A percentile compares a stretch with the other conserved stretches of the same genome.
Conservation (phyloP, 1,284 basidiomycete genomes). For the Marasmius fiardii region DNA sequence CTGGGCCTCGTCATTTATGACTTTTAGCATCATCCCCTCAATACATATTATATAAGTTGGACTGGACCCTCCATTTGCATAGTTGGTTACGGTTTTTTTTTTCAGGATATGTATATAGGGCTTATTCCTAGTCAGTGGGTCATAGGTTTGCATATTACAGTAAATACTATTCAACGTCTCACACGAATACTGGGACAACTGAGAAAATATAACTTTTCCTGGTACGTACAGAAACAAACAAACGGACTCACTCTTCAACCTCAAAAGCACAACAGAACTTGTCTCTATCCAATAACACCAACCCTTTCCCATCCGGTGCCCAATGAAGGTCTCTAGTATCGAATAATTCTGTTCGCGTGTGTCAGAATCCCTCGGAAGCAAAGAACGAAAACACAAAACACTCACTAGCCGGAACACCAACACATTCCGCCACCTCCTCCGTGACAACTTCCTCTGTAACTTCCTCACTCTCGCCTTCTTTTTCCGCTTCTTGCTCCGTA, state of each 20-base stretch:
- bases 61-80: too few relatives aligned
- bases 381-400: constrained; percentile 12
- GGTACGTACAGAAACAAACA: too few relatives aligned
- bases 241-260: constrained; percentile 56
- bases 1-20: background rate
- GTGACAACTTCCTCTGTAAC: too few relatives aligned
- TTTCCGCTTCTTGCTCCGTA: too few relatives aligned
- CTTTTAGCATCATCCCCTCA: too few relatives aligned
- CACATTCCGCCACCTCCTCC: constrained; percentile 78
- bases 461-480: too few relatives aligned
- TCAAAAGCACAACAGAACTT: constrained; percentile 84
- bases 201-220: too few relatives aligned
- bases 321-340: constrained; percentile 63
- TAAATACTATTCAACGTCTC: background rate
- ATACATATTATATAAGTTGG: too few relatives aligned
- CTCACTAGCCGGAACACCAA: constrained; percentile 76
- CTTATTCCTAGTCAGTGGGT: background rate
- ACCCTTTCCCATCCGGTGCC: constrained; percentile 82
- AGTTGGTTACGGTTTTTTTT: too few relatives aligned
- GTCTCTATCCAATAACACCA: constrained; percentile 68
- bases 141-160: background rate
- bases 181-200: too few relatives aligned
- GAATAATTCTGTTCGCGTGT: constrained; percentile 50
- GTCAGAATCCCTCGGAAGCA: background rate
- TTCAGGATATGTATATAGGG: background rate